Base-by-base conservation (phyloP, 1,284 basidiomycete species). In the Malassezia nana region DNA sequence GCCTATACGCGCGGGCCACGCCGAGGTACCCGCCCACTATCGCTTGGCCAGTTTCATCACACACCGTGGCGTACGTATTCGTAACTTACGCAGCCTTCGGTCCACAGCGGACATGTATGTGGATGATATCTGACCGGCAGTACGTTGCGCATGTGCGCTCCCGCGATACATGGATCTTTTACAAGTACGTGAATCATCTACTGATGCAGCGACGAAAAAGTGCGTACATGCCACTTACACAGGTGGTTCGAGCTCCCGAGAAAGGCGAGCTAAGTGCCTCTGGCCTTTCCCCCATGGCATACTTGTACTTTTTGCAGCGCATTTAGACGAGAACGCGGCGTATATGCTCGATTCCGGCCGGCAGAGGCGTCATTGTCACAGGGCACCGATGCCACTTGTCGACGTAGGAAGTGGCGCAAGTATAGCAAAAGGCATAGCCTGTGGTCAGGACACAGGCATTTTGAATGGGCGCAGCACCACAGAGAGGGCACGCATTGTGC, bases 391-490 rank as follows among this genome's bases (percentile, higher is more conserved):
- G 82, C 55, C 84, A 77, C 67, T 83, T 82, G 73, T 87, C 82
- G 43, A 95, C 83, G 64, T 89, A 82, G 55, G 84, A 83, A 78
- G 86, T 84, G 48, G 85, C 84, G 76, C 92, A 96, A 38, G 86
- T 84, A 76, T 94, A 98, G 76, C 92, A 95, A 69, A 88, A 92
- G 7, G 95, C 88, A 79, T 91, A 95, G 41, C 94, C 91, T 26
- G 84, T 87, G 8, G 89, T 87, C 39, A 96, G 76, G 24, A 88
- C 86, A 15, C 89, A 91, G 29, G 91, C 86, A 71, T 96, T 96
- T 69, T 82, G 83, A 55, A 94, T 83, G 46, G 77, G 74, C 18
- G 66, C 45, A 28, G 81, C 79, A 33, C 79, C 79, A 75, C 91
- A 96, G 28, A 96, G 76, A 10, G 87, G 86, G 76, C 92, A 96